These are phyloP conservation scores for Malus sieversii DNA, from an alignment of 306 rosid species.

Conservation along the genomic window DNA sequence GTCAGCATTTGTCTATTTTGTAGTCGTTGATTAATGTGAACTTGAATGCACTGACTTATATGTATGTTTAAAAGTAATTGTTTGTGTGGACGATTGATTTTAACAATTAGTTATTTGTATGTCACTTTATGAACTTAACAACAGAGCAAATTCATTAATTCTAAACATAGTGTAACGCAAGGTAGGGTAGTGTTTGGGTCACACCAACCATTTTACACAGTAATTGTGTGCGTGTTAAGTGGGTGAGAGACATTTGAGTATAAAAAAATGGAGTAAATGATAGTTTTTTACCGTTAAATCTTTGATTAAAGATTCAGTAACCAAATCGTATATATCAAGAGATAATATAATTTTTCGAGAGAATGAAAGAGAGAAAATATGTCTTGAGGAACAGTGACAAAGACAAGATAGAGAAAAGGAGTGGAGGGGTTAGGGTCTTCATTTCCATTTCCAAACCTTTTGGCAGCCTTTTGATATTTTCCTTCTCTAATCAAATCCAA, in stretches of 20 bases:
- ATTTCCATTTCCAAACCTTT: not conserved
- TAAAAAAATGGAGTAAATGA: no score
- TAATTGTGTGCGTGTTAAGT: not conserved
- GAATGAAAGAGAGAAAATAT: not conserved
- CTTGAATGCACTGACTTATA: not conserved
- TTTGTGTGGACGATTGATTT: not conserved
- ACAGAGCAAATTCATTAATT: no score
- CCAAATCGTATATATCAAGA: fast-evolving
- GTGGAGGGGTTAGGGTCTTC: not conserved
- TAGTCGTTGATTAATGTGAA: not conserved
- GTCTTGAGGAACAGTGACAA: not conserved
- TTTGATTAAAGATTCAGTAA: no score
- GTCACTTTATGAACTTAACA: no score
- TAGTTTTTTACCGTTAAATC: no score
- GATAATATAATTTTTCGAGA: no score
- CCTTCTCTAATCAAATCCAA: not conserved
- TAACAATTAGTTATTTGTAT: not conserved
- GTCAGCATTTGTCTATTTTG: not conserved
- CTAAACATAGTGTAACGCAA: not conserved
- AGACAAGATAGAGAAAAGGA: not conserved
- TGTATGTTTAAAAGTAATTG: not conserved
- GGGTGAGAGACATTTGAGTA: not conserved
- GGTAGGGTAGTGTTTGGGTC: no score
- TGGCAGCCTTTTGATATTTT: not conserved
- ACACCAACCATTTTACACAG: not conserved